A percentile compares a stretch with the other conserved stretches of the same genome.
Evolutionary conservation across 768 basidiomycete genomes (phyloP).

Genomic region (Mycena indigotica): DNA sequence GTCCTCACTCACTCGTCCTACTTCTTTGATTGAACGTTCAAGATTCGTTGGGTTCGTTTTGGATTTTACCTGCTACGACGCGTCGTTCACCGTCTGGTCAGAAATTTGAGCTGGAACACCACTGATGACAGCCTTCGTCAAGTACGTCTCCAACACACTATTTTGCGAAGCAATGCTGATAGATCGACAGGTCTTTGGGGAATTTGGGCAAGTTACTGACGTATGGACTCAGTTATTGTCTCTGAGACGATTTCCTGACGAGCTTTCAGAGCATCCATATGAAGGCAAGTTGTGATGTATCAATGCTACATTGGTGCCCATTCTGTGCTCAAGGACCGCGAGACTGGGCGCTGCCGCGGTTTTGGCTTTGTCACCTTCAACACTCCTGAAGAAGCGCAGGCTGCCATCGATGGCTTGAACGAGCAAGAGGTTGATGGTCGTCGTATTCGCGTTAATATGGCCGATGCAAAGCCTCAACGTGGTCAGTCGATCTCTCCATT

Average conservation of each 20-base stretch:
- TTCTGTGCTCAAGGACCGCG: slow-evolving; percentile 98
- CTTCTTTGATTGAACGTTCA: neutral
- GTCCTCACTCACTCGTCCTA: neutral
- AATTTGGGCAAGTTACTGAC: slow-evolving; percentile 83
- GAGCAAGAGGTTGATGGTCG: slow-evolving; percentile 93
- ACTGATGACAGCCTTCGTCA: slow-evolving; percentile 85
- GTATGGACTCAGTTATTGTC: slow-evolving; percentile 51
- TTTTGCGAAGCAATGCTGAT: too few relatives aligned
- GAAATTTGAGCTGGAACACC: slow-evolving; percentile 95
- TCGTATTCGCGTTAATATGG: slow-evolving; percentile 83
- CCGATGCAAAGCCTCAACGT: slow-evolving; percentile 27
- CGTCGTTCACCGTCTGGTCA: slow-evolving; percentile 37
- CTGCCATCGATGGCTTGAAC: slow-evolving; percentile 76
- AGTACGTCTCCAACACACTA: too few relatives aligned
- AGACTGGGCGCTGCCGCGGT: slow-evolving; percentile 93
- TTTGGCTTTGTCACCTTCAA: slow-evolving; percentile 93
- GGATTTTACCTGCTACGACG: neutral
- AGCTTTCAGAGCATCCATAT: too few relatives aligned
- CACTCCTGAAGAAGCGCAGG: slow-evolving; percentile 64
- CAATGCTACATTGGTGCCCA: too few relatives aligned
- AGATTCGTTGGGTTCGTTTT: slow-evolving; percentile 9
- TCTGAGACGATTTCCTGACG: too few relatives aligned
- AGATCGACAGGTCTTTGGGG: slow-evolving; percentile 69
- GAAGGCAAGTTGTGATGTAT: too few relatives aligned
- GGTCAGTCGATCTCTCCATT: too few relatives aligned